These are phyloP conservation scores for Actinomortierella ambigua DNA, from an alignment of 371 early-diverging fungal species.

Conservation along the genomic window DNA sequence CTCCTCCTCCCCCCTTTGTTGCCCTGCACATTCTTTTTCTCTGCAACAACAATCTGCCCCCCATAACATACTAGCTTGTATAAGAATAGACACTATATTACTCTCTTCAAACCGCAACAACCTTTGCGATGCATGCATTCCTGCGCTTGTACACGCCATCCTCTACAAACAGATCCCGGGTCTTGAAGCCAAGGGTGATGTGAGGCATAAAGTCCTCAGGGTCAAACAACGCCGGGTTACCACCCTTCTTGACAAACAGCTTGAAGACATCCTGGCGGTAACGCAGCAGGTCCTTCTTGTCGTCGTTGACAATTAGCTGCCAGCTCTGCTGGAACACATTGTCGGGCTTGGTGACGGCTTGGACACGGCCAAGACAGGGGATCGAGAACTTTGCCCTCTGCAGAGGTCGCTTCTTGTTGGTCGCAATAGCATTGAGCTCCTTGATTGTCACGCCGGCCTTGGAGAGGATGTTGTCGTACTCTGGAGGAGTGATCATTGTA, in stretches of 20 bases:
- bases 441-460: constrained; percentile 71
- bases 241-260: constrained; percentile 56
- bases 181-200: constrained; percentile 71
- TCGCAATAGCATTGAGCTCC: constrained; percentile 69
- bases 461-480: constrained; percentile 60
- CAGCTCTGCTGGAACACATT: constrained; percentile 28
- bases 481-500: constrained; percentile 79
- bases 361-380: constrained; percentile 71
- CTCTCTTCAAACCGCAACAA: no score
- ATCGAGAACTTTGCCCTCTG: constrained; percentile 60
- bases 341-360: constrained; percentile 38
- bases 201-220: constrained; percentile 74
- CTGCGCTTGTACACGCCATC: constrained; percentile 78
- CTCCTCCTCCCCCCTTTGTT: no score
- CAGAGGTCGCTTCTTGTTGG: constrained; percentile 46
- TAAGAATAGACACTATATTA: no score
- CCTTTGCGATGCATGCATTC: constrained; percentile 66
- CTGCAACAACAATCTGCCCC: no score
- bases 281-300: constrained; percentile 41
- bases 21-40: no score
- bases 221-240: constrained; percentile 64
- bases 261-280: constrained; percentile 60
- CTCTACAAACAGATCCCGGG: constrained; percentile 67
- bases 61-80: no score
- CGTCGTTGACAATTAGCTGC: constrained; percentile 31